Evolutionary conservation across 768 basidiomycete species (phyloP), one percentile per base, ranked within the genome.

Genomic region (Agaricus sinodeliciosus): DNA sequence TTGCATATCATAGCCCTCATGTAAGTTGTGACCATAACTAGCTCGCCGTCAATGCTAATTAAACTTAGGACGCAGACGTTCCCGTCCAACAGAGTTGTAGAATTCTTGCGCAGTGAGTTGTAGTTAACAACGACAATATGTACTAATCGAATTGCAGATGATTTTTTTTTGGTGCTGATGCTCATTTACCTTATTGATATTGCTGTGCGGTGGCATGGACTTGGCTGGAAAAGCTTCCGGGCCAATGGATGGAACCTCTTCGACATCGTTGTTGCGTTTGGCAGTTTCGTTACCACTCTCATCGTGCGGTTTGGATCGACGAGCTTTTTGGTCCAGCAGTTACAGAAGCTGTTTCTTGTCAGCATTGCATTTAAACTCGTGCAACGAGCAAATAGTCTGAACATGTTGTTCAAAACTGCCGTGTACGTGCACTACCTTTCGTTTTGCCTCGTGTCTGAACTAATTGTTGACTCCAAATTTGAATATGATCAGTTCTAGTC

Each of bases 341-440:
- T 91, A 0, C 87, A 94, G 61, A 92, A 93, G 68, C 75, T 97
- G 9, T 98, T 98, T 69, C 77, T 98, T 26, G 93, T 94, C 60
- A 82, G 85, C 60, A 91, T 97, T 54, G 85, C 91, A 0, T 87
- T 97, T 78, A 98, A 98, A 67, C 80, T 98, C 9, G 90, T 96
- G 0, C 91, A 97, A 62, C 78, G 88, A 39, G 86, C 85, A 55
- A 84, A 90, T 62, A 83, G 82, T 57, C 72, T 98, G 57, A 97
- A 97, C 62, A 91, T 94, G 70, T 74, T 98, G 15, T 97, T 97
- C 79, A 97, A 97, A 72, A 96, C 93, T 15, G 89, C 90, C 4
- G 80, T 90, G 92, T 95, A 74, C 47, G 93, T 76, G 6, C 41
- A n/a, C 11, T 64, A 28, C 80, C 70, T 27, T 19, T 11, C 51